These are phyloP conservation scores for Sporobolomyces pararoseus DNA, from an alignment of 768 basidiomycete genomes.

Conservation along the genomic window DNA sequence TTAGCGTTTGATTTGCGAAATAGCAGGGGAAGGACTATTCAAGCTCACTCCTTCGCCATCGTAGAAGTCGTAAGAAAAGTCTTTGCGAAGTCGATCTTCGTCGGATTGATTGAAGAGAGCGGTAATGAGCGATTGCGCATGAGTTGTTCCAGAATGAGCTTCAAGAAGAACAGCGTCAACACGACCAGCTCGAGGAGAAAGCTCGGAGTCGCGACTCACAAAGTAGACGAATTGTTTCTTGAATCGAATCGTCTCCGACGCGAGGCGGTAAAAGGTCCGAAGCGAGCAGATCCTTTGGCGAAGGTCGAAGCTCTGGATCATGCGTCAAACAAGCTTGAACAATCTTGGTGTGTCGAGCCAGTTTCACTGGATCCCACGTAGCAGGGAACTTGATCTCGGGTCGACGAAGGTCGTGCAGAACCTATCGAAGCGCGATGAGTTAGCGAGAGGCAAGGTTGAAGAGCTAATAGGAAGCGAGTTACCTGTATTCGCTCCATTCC, in stretches of 20 bases:
- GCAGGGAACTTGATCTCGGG: constrained; percentile 46
- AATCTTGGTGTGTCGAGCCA: constrained; percentile 45
- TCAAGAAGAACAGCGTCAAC: background rate
- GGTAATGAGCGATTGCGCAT: constrained; percentile 38
- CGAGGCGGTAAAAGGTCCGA: constrained; percentile 43
- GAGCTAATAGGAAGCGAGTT: background rate
- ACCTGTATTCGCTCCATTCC: constrained; percentile 46
- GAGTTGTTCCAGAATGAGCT: constrained; percentile 40
- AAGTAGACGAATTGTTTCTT: constrained; percentile 41
- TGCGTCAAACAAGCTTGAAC: constrained; percentile 45
- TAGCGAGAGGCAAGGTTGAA: background rate
- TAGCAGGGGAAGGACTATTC: background rate
- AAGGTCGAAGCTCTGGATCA: constrained; percentile 45
- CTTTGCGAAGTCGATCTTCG: constrained; percentile 40
- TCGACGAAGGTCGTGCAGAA: constrained; percentile 45
- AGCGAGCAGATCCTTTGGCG: constrained; percentile 42
- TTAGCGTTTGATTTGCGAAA: background rate
- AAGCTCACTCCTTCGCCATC: constrained; percentile 26
- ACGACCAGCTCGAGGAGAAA: background rate
- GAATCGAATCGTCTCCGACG: constrained; percentile 44
- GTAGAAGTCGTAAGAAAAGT: constrained; percentile 42
- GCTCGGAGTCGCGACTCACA: constrained; percentile 15
- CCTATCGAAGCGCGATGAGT: background rate
- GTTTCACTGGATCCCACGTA: constrained; percentile 38
- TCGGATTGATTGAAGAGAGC: constrained; percentile 40